Conservation (phyloP, 305 asterid genomes). For the Fraxinus velutina region DNA sequence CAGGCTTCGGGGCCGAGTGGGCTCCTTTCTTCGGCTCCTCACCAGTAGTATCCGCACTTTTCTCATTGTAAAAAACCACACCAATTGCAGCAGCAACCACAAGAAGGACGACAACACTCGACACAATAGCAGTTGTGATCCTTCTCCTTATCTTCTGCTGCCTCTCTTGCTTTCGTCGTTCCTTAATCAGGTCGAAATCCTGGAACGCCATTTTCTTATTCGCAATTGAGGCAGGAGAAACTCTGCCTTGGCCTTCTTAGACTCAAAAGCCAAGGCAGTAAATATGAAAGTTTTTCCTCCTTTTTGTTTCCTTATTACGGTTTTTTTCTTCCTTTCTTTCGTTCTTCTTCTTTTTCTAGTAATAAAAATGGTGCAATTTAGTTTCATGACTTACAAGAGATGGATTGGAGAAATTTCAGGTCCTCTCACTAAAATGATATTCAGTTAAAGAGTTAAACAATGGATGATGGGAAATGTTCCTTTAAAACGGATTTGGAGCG, state of each 20-base stretch:
- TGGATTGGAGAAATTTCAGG: constrained; percentile 69
- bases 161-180: constrained; percentile 55
- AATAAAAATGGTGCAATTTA: neutral
- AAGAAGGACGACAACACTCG: constrained; percentile 36
- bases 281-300: neutral
- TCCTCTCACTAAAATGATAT: constrained; percentile 14
- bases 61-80: constrained; percentile 29
- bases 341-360: neutral
- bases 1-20: constrained; percentile 12
- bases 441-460: constrained; percentile 28
- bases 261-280: constrained; percentile 66
- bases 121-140: constrained; percentile 36
- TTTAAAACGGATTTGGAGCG: constrained; percentile 6
- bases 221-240: constrained; percentile 21
- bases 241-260: constrained; percentile 68
- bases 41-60: neutral
- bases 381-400: constrained; percentile 24
- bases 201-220: constrained; percentile 72
- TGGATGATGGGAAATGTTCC: constrained; percentile 21
- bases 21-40: neutral
- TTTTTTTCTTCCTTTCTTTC: neutral
- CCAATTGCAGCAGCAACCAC: constrained; percentile 48
- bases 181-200: constrained; percentile 76
- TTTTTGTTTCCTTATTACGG: neutral
- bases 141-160: constrained; percentile 33